These are phyloP conservation scores for Fonsecaea pugnacius DNA, from an alignment of 2,329 filamentous ascomycete species.

Conservation along the genomic window DNA sequence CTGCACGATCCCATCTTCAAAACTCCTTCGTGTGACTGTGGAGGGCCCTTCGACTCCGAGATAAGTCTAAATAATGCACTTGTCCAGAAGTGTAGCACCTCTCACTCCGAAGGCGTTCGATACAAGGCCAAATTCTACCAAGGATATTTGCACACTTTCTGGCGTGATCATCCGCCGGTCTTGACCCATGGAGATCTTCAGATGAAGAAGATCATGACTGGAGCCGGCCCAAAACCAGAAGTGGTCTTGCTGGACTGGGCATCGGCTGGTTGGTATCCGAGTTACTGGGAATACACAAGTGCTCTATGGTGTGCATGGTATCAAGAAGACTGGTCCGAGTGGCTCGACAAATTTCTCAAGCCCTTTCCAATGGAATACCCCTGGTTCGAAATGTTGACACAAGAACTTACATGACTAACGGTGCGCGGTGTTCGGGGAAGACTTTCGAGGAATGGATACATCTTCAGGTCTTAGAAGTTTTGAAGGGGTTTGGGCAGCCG, in stretches of 20 bases:
- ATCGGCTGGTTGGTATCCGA: constrained; percentile 47
- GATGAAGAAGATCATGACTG: constrained; percentile 43
- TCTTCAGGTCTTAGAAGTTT: too few relatives aligned
- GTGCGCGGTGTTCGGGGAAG: too few relatives aligned
- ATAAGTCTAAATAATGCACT: constrained; percentile 39
- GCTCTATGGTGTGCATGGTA: constrained; percentile 45
- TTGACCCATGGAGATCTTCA: constrained; percentile 45
- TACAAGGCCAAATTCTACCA: constrained; percentile 38
- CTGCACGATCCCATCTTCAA: constrained; percentile 36
- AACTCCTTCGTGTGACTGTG: constrained; percentile 35
- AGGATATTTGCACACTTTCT: constrained; percentile 35
- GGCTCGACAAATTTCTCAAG: constrained; percentile 41
- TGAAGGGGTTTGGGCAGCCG: too few relatives aligned
- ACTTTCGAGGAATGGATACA: too few relatives aligned
- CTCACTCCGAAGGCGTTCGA: constrained; percentile 30
- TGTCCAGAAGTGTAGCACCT: constrained; percentile 37
- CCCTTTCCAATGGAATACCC: constrained; percentile 42
- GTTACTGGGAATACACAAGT: constrained; percentile 45
- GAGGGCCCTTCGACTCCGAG: constrained; percentile 41
- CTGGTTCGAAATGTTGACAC: constrained; percentile 29
- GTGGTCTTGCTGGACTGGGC: constrained; percentile 52
- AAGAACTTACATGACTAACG: too few relatives aligned
- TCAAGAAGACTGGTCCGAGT: constrained; percentile 44
- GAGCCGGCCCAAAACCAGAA: constrained; percentile 20
- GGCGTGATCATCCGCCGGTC: constrained; percentile 36